A percentile compares a stretch with the other conserved stretches of the same genome.
These are phyloP conservation scores for Calycina herbarum DNA, from an alignment of 2,329 filamentous ascomycete genomes.

Conservation along the genomic window DNA sequence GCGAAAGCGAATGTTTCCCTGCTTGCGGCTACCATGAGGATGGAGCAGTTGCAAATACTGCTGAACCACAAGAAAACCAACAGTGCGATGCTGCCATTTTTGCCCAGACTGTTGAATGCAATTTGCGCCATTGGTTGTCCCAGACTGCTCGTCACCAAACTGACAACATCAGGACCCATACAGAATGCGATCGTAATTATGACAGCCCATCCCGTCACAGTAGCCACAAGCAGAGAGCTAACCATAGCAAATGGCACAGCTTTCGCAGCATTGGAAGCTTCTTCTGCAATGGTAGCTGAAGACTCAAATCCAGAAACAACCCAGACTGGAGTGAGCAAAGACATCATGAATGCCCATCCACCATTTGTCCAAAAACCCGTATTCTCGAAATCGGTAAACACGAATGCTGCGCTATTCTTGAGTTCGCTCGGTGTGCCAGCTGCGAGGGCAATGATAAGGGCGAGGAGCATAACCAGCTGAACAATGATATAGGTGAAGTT, in stretches of 20 bases:
- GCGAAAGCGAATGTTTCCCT: slow-evolving; percentile 37
- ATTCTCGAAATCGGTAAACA: slow-evolving; percentile 35
- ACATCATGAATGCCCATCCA: slow-evolving; percentile 38
- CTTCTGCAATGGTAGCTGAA: slow-evolving; percentile 37
- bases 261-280: slow-evolving; percentile 36
- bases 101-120: slow-evolving; percentile 58
- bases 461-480: slow-evolving; percentile 36
- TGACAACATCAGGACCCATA: slow-evolving; percentile 49
- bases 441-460: slow-evolving; percentile 34
- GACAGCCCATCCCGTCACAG: slow-evolving; percentile 53
- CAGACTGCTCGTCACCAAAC: slow-evolving; percentile 48
- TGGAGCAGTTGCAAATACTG: slow-evolving; percentile 37
- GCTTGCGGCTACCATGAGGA: slow-evolving; percentile 37
- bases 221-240: slow-evolving; percentile 31
- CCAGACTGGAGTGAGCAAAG: slow-evolving; percentile 37
- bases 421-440: slow-evolving; percentile 32
- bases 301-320: slow-evolving; percentile 38
- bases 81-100: slow-evolving; percentile 46
- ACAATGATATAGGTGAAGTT: slow-evolving; percentile 36
- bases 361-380: slow-evolving; percentile 35
- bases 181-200: slow-evolving; percentile 58
- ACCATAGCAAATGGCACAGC: slow-evolving; percentile 39
- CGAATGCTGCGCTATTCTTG: slow-evolving; percentile 34
- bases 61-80: slow-evolving; percentile 35
- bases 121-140: slow-evolving; percentile 57